Base-by-base conservation (phyloP, 2,329 filamentous ascomycete species). In the Ambrosiella cleistominuta region DNA sequence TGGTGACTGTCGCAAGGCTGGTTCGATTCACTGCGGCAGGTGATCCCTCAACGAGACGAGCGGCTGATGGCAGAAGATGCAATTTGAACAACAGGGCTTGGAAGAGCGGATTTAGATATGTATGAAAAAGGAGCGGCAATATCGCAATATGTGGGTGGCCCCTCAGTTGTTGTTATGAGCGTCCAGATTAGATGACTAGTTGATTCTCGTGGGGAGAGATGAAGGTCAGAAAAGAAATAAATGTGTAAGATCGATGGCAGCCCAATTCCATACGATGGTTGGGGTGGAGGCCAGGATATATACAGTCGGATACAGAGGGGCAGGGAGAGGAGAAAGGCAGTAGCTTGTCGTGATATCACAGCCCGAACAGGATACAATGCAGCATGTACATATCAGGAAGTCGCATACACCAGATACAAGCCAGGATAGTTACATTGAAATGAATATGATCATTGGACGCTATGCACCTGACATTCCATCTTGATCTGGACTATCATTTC, bases 91-190 rank as follows among this genome's bases (percentile, higher is more conserved):
- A 19, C 39, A 55, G 38, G 40, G 53, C 27, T n/a, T 12, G 13
- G 17, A 15, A 55, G 38, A 50, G 8, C 12, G 8, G 39, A 35
- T 45, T 17, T 39, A 38, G 40, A 42, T 54, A 54, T 54, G 52
- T 57, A 57, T 39, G 55, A 51, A 36, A 50, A 51, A 50, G 36
- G 36, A 40, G 55, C 45, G 8, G 37, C n/a, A n/a, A 39, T 49
- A 40, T 50, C 7, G n/a, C 11, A n/a, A 42, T 38, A n/a, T 44
- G 57, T 50, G 52, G 40, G 7, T 40, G 40, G 35, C 8, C 9
- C 17, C 40, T n/a, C 17, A 35, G 42, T 36, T 58, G 35, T 38
- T 40, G 35, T 38, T 40, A 58, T 54, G 55, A 54, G 51, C 57
- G 44, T 35, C 27, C 52, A 39, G 40, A 7, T 7, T 35, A 5